These are phyloP conservation scores for Hypericum androsaemum DNA, from an alignment of 345 rosid genomes.

Conservation along the genomic window DNA sequence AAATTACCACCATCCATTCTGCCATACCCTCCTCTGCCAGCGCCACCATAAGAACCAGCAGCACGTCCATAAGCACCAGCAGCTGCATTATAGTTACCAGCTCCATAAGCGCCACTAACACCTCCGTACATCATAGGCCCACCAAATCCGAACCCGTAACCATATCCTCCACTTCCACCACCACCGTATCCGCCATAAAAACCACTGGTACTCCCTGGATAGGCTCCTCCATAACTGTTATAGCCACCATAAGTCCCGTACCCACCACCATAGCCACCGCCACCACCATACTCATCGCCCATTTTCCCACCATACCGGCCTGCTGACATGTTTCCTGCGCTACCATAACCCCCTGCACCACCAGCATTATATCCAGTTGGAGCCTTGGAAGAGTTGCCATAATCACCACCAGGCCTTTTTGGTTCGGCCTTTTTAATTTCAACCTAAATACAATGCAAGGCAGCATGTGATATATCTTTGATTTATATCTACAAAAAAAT, in stretches of 20 bases:
- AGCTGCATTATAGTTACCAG: slow-evolving; percentile 7
- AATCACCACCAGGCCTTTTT: slow-evolving; percentile 10
- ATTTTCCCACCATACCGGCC: slow-evolving; percentile 13
- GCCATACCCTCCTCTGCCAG: slow-evolving; percentile 2
- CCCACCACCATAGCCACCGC: slow-evolving; percentile 10
- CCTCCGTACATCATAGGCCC: slow-evolving; percentile 26
- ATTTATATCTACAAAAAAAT: neutral
- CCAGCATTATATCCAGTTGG: slow-evolving; percentile 9
- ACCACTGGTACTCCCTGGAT: slow-evolving; percentile 27
- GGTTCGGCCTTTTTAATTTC: slow-evolving; percentile 27
- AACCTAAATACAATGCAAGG: slow-evolving; percentile 11
- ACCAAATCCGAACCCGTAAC: slow-evolving; percentile 37
- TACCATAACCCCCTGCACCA: slow-evolving; percentile 11
- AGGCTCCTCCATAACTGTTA: slow-evolving; percentile 34
- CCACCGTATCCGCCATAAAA: slow-evolving; percentile 37
- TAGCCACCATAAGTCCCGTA: slow-evolving; percentile 33
- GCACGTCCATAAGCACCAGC: slow-evolving; percentile 6
- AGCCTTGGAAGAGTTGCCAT: slow-evolving; percentile 11
- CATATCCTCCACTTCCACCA: slow-evolving; percentile 13
- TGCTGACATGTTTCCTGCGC: slow-evolving; percentile 6
- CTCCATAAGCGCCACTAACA: slow-evolving; percentile 19
- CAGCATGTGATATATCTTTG: neutral
- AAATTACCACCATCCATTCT: slow-evolving; percentile 1
- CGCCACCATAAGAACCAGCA: slow-evolving; percentile 7
- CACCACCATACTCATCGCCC: slow-evolving; percentile 15